A percentile compares a stretch with the other conserved stretches of the same genome.
Conservation (phyloP, 2,329 filamentous ascomycete species). For the Cercospora sp. region DNA sequence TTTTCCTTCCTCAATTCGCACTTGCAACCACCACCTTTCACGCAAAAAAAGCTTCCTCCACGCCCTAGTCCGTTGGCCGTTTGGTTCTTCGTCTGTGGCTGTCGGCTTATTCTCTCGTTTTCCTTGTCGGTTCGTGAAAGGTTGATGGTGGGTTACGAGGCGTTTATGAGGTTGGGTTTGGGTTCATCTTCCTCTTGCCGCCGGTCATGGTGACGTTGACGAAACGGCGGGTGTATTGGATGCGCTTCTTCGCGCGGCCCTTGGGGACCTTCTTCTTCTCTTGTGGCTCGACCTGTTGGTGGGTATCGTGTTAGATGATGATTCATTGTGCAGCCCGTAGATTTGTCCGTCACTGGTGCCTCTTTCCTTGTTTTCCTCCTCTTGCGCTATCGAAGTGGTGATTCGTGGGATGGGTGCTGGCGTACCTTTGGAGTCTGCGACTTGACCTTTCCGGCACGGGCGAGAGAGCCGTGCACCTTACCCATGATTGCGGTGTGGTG, state of each 20-base stretch:
- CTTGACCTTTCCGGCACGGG: slow-evolving; percentile 98
- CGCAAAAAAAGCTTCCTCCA: slow-evolving; percentile 8
- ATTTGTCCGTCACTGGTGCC: background rate
- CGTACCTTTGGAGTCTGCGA: slow-evolving; percentile 89
- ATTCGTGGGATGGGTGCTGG: slow-evolving; percentile 26
- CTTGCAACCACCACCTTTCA: background rate
- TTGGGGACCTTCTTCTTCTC: slow-evolving; percentile 98
- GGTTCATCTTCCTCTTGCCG: slow-evolving; percentile 99
- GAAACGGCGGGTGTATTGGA: slow-evolving; percentile 95
- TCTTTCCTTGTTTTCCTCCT: background rate
- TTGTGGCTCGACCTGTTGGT: slow-evolving; percentile 72
- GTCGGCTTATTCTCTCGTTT: background rate
- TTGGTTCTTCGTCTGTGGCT: slow-evolving; percentile 9
- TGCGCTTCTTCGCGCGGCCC: slow-evolving; percentile 95
- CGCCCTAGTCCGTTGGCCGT: background rate
- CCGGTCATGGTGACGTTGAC: slow-evolving; percentile 97
- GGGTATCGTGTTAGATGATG: slow-evolving; percentile 9
- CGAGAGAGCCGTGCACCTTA: slow-evolving; percentile 92
- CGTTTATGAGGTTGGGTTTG: slow-evolving; percentile 71
- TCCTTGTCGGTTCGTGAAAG: slow-evolving; percentile 5
- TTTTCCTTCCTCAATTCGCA: background rate
- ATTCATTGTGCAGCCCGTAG: slow-evolving; percentile 3
- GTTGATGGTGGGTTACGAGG: background rate
- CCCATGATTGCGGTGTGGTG: slow-evolving; percentile 66
- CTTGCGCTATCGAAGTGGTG: background rate